A percentile compares a stretch with the other conserved stretches of the same genome.
Evolutionary conservation across 163 green algal species (phyloP).

Genomic region (Volvox carteri): DNA sequence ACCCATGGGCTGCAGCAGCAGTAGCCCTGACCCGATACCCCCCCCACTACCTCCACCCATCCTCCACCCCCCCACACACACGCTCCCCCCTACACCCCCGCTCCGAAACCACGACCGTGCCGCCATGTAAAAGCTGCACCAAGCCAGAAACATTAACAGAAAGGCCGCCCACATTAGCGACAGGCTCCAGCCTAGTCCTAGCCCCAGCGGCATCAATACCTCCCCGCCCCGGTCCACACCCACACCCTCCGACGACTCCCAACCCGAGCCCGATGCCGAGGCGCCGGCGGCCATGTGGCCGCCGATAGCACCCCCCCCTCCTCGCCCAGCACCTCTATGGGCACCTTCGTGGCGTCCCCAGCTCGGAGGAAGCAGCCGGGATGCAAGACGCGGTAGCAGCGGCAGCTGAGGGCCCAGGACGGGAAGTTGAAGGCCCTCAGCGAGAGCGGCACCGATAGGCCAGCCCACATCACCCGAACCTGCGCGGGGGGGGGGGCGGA

Average conservation of each 20-base stretch:
- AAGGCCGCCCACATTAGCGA: conserved; percentile 31
- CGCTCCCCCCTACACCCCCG: not conserved
- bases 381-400: conserved; percentile 10
- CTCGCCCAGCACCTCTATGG: too few relatives aligned
- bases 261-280: not conserved
- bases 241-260: not conserved
- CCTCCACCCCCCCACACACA: not conserved
- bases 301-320: too few relatives aligned
- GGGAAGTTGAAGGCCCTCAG: conserved; percentile 33
- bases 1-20: not conserved
- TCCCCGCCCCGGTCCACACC: not conserved
- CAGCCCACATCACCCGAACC: conserved; percentile 45
- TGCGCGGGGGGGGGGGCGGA: too few relatives aligned
- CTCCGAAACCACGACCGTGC: not conserved
- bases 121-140: conserved; percentile 15
- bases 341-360: not conserved
- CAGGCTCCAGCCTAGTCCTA: conserved; percentile 3
- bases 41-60: not conserved
- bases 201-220: not conserved
- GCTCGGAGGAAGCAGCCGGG: not conserved
- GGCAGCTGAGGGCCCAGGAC: conserved; percentile 28
- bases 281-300: too few relatives aligned
- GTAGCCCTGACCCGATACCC: not conserved
- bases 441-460: conserved; percentile 45
- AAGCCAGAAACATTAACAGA: conserved; percentile 5